Conservation (phyloP, 495 filamentous ascomycete genomes). For the Hypomontagnella monticulosa region DNA sequence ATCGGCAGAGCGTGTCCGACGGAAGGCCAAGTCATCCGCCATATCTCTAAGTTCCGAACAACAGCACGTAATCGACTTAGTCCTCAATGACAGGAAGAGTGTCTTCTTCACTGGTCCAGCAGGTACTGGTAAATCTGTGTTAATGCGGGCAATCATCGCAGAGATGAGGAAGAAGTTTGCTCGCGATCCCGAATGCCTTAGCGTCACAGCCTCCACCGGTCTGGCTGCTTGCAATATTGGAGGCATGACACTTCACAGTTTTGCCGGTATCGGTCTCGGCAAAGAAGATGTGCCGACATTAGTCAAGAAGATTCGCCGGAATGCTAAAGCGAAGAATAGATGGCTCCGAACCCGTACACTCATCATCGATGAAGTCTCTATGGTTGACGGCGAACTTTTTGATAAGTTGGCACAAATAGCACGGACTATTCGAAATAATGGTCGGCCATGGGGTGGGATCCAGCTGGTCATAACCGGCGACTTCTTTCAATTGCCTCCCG, state of each 20-base stretch:
- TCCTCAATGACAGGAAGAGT: conserved; percentile 78
- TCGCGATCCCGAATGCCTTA: conserved; percentile 80
- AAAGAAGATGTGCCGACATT: conserved; percentile 86
- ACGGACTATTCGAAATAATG: conserved; percentile 82
- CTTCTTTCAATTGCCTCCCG: conserved; percentile 96
- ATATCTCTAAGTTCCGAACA: conserved; percentile 89
- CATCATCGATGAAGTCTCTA: conserved; percentile 94
- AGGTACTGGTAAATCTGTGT: conserved; percentile 95
- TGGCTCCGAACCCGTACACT: conserved; percentile 90
- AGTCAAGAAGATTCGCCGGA: conserved; percentile 90
- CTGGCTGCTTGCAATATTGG: conserved; percentile 97
- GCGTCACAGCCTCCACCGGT: conserved; percentile 94
- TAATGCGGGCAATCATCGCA: conserved; percentile 89
- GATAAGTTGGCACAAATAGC: conserved; percentile 95
- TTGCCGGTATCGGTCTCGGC: conserved; percentile 92
- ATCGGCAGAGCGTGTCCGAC: conserved; percentile 50
- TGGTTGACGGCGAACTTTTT: conserved; percentile 97
- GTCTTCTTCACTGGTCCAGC: conserved; percentile 99
- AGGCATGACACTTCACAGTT: conserved; percentile 95
- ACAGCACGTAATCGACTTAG: conserved; percentile 79
- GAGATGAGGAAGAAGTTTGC: conserved; percentile 78
- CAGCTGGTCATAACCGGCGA: conserved; percentile 96
- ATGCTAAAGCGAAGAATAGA: conserved; percentile 84
- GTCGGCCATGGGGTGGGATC: conserved; percentile 92
- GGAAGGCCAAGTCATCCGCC: conserved; percentile 57